These are phyloP conservation scores for Dioscorea alata DNA, from an alignment of 106 monocot species.

Conservation along the genomic window DNA sequence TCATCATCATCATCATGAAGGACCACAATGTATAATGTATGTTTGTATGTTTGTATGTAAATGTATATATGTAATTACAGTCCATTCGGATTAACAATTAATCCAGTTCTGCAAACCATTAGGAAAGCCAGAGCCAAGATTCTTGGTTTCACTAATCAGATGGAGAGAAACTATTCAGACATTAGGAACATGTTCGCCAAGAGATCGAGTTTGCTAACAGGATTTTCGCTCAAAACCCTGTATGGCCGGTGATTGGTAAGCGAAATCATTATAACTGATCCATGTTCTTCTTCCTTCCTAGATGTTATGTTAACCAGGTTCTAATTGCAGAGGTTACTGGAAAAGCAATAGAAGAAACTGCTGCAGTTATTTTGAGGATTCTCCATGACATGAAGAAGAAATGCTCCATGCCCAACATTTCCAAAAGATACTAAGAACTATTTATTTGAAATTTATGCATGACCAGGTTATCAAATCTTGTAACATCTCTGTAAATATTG, in stretches of 20 bases:
- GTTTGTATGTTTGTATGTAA: too few species aligned
- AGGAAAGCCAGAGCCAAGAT: constrained; percentile 75
- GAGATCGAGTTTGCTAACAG: constrained; percentile 66
- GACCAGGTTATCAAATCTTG: background rate
- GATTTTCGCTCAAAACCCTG: constrained; percentile 59
- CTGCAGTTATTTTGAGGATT: constrained; percentile 77
- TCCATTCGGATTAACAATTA: constrained; percentile 77
- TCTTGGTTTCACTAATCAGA: constrained; percentile 43
- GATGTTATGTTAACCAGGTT: constrained; percentile 5
- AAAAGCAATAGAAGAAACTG: constrained; percentile 91
- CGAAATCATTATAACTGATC: background rate
- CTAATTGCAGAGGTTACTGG: constrained; percentile 68
- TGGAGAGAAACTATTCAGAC: constrained; percentile 69
- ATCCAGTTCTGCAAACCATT: constrained; percentile 73
- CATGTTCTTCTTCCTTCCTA: background rate
- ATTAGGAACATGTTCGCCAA: constrained; percentile 72
- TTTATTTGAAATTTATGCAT: too few species aligned
- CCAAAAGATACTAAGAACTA: constrained; percentile 49
- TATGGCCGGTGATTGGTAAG: constrained; percentile 89
- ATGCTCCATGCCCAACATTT: constrained; percentile 65
- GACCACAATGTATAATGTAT: too few species aligned
- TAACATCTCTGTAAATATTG: background rate
- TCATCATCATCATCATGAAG: too few species aligned
- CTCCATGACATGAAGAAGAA: constrained; percentile 69
- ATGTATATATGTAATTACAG: too few species aligned